These are phyloP conservation scores for Smallanthus sonchifolius DNA, from an alignment of 129 eudicot species.

Conservation along the genomic window DNA sequence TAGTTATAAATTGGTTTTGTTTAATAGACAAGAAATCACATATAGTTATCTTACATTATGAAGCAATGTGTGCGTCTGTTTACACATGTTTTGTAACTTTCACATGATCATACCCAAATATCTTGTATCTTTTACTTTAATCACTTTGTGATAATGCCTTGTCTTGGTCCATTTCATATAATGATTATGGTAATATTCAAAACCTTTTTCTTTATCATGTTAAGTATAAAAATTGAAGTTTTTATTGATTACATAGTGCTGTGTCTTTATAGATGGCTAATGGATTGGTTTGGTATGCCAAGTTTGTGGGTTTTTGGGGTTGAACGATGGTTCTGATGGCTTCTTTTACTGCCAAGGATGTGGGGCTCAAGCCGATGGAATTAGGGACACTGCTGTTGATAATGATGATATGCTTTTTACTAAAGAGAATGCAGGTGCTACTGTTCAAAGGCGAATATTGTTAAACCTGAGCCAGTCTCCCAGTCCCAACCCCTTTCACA, in stretches of 20 bases:
- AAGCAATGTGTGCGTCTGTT: neutral
- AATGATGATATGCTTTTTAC: constrained; percentile 37
- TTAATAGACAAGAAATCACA: neutral
- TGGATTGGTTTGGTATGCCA: constrained; percentile 35
- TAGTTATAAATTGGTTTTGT: neutral
- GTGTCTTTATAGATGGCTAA: constrained; percentile 28
- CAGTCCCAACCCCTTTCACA: constrained; percentile 51
- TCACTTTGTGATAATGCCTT: neutral
- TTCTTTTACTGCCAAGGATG: constrained; percentile 61
- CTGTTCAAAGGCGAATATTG: constrained; percentile 30
- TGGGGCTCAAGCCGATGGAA: constrained; percentile 51
- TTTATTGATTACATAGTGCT: neutral
- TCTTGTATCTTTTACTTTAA: neutral
- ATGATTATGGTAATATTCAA: neutral
- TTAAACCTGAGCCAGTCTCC: constrained; percentile 32
- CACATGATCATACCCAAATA: neutral
- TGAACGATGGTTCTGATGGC: constrained; percentile 51
- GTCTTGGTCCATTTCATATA: neutral
- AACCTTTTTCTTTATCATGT: neutral
- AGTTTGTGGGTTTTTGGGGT: constrained; percentile 48
- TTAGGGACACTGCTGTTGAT: constrained; percentile 51
- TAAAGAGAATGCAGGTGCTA: constrained; percentile 19
- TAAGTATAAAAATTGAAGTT: neutral
- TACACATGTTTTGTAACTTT: neutral
- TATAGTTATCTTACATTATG: neutral